phyloP scores from a whole-genome alignment of 2,329 filamentous ascomycete species.

The Botrytis tulipae region DNA sequence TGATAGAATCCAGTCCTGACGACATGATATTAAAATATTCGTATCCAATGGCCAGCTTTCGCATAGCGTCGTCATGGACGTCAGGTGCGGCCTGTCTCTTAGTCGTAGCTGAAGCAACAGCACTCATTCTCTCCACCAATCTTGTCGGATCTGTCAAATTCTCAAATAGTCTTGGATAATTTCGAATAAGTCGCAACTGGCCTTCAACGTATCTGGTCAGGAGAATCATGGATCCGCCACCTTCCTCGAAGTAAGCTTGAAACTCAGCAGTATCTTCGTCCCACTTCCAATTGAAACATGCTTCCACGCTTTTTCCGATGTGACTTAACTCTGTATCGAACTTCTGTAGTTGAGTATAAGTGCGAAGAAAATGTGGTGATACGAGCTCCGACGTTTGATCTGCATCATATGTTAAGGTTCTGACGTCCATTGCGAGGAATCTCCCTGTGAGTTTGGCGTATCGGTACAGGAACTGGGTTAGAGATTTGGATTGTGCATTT shows the following conservation, averaged over 20 bases:
- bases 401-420: slow-evolving; percentile 37
- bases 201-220: slow-evolving; percentile 46
- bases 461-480: slow-evolving; percentile 36
- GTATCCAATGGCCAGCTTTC: slow-evolving; percentile 44
- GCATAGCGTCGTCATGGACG: slow-evolving; percentile 34
- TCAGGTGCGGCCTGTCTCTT: slow-evolving; percentile 23
- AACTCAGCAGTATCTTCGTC: slow-evolving; percentile 34
- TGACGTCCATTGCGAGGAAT: slow-evolving; percentile 52
- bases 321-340: slow-evolving; percentile 38
- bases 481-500: slow-evolving; percentile 27
- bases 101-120: slow-evolving; percentile 28
- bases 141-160: slow-evolving; percentile 34
- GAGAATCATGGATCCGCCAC: slow-evolving; percentile 45
- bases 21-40: slow-evolving; percentile 47
- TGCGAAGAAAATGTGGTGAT: slow-evolving; percentile 48
- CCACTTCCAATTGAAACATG: slow-evolving; percentile 44
- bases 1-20: slow-evolving; percentile 45
- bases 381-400: slow-evolving; percentile 43
- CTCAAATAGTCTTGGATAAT: slow-evolving; percentile 47
- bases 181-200: slow-evolving; percentile 44
- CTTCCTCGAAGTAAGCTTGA: slow-evolving; percentile 34
- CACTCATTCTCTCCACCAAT: slow-evolving; percentile 29
- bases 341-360: slow-evolving; percentile 43
- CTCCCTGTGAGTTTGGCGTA: slow-evolving; percentile 50
- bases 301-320: slow-evolving; percentile 39